Base-by-base conservation (phyloP, 148 eudicot species). In the Amaranthus cruentus region DNA sequence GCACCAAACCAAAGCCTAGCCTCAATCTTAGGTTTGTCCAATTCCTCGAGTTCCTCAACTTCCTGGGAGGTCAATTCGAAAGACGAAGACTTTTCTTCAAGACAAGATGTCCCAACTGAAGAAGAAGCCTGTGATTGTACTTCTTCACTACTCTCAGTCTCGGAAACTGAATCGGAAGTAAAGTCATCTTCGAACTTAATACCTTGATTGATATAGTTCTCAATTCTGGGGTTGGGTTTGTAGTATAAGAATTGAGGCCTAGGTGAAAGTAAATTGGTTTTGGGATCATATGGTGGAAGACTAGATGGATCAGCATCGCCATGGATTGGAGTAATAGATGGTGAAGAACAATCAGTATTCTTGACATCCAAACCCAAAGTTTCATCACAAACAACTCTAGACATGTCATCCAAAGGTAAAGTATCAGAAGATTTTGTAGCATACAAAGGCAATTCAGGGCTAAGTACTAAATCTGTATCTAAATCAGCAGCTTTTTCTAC, bases 221-320 rank as follows among this genome's bases (percentile, higher is more conserved):
- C 85, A 7, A 80, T 78, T 78, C 89, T 81, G 0, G 89, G 89
- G 76, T 85, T 86, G 1, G 98, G 96, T 47, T 81, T 92, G 77
- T 95, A 95, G 69, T 78, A 87, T 50, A 90, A 90, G 79, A 89
- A 95, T 68, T 83, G 97, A 74, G 98, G 98, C 88, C 98, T 85
- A 54, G 98, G 98, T 0, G 98, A 95, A 43, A 91, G 91, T 71
- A 71, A 95, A 58, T 95, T 90, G 15, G 82, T 88, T 79, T 85
- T 86, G 42, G 99, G 99, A 78, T 95, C 99, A 82, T 90, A 92
- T 63, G 99, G 96, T 47, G 83, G 87, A 76, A 83, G 56, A 28
- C 38, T 28, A 56, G 85, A 80, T 9, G 89, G 93, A 65, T 94
- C 93, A 61, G 88, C 91, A 77, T 84, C 93, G 78, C 87, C 91